Evolutionary conservation across 139 green algal species (phyloP).

Genomic region (Chloropicon primus): DNA sequence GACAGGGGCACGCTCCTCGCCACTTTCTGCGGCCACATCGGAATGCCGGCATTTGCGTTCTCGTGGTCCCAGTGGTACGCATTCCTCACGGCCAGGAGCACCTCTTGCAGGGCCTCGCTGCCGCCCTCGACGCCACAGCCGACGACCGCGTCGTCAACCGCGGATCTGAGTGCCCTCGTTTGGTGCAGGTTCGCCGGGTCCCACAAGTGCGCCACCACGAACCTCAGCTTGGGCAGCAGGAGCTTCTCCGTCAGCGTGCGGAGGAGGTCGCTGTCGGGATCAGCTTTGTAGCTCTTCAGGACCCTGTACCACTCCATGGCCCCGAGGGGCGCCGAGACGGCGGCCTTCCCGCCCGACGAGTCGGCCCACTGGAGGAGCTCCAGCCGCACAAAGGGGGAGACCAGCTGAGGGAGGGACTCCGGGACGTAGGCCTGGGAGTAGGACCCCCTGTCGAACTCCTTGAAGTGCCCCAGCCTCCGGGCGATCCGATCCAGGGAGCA

Average conservation of each 20-base stretch:
- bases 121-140: no score
- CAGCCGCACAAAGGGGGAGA: constrained; percentile 83
- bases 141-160: not conserved
- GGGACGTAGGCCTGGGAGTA: constrained; percentile 66
- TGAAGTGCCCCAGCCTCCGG: not conserved
- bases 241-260: not conserved
- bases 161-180: not conserved
- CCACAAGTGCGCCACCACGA: not conserved
- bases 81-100: not conserved
- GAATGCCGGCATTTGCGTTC: not conserved
- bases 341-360: no score
- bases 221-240: not conserved
- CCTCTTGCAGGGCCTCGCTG: not conserved
- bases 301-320: not conserved
- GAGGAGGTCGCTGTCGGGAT: not conserved
- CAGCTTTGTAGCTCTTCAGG: not conserved
- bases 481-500: not conserved
- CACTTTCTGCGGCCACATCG: not conserved
- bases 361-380: constrained; percentile 85
- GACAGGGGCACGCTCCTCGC: not conserved
- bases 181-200: not conserved
- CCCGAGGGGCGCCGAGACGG: no score
- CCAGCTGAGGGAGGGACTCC: constrained; percentile 59
- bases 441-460: not conserved
- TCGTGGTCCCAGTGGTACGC: not conserved